These are phyloP conservation scores for Astragalus glycyphyllos DNA, from an alignment of 306 rosid genomes.

Conservation along the genomic window DNA sequence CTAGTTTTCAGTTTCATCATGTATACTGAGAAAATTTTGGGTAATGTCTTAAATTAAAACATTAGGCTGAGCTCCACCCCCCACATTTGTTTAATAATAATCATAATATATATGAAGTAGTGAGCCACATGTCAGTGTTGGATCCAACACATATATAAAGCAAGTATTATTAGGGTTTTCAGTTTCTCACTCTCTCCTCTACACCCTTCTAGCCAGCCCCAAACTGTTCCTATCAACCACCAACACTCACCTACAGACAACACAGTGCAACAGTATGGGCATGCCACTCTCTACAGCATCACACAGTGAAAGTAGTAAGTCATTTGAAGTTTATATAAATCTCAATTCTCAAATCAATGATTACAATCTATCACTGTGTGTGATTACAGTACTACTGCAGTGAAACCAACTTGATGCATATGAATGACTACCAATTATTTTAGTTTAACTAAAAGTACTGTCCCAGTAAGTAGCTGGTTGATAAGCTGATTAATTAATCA, in stretches of 20 bases:
- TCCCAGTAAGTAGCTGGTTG: too few species aligned
- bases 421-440: constrained; percentile 26
- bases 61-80: constrained; percentile 32
- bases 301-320: too few species aligned
- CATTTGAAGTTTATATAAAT: too few species aligned
- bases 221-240: constrained; percentile 51
- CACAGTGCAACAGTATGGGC: constrained; percentile 51
- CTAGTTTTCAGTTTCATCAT: constrained; percentile 59
- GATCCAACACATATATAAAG: constrained; percentile 44
- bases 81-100: constrained; percentile 35
- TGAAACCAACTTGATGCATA: constrained; percentile 49
- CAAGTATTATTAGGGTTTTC: constrained; percentile 41
- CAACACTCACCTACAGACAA: constrained; percentile 51
- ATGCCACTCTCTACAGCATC: constrained; percentile 42
- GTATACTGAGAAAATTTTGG: constrained; percentile 39
- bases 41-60: not conserved
- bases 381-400: too few species aligned
- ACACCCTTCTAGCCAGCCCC: not conserved
- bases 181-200: constrained; percentile 33
- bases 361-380: too few species aligned
- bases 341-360: too few species aligned
- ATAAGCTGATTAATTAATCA: too few species aligned
- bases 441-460: too few species aligned
- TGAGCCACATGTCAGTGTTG: constrained; percentile 57
- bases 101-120: constrained; percentile 48